A percentile compares a stretch with the other conserved stretches of the same genome.
These are phyloP conservation scores for Violaceomyces palustris DNA, from an alignment of 1,284 basidiomycete species.

Conservation along the genomic window DNA sequence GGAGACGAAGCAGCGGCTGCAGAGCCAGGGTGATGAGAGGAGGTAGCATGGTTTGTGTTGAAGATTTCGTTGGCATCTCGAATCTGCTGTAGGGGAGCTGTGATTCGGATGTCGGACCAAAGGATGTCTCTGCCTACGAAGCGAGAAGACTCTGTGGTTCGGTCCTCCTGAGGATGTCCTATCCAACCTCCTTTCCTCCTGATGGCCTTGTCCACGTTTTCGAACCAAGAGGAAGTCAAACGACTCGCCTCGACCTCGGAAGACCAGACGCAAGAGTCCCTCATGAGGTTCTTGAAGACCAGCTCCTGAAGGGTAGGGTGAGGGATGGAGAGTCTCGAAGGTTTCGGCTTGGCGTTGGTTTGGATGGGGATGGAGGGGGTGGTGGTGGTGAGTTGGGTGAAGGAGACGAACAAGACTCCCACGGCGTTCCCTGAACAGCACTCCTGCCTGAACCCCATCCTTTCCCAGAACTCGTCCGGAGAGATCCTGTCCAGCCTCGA, in stretches of 20 bases:
- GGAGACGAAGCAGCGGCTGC: neutral
- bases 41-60: neutral
- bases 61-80: constrained; percentile 1
- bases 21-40: neutral
- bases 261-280: constrained; percentile 44
- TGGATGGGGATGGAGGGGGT: neutral
- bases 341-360: neutral
- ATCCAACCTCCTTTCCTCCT: constrained; percentile 32
- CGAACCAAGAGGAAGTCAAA: constrained; percentile 30
- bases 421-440: constrained; percentile 49
- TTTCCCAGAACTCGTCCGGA: constrained; percentile 48
- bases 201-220: constrained; percentile 30
- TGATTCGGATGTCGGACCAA: constrained; percentile 17
- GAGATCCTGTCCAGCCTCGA: constrained; percentile 35
- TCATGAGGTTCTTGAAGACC: constrained; percentile 38
- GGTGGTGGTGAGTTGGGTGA: constrained; percentile 8
- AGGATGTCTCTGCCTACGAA: constrained; percentile 16
- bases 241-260: constrained; percentile 4
- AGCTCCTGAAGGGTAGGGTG: constrained; percentile 9
- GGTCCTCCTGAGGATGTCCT: constrained; percentile 4
- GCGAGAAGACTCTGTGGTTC: neutral
- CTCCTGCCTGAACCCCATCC: constrained; percentile 50
- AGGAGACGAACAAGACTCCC: constrained; percentile 42
- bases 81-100: constrained; percentile 12
- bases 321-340: neutral